These are phyloP conservation scores for Capronia coronata DNA, from an alignment of 2,329 filamentous ascomycete species.

Conservation along the genomic window DNA sequence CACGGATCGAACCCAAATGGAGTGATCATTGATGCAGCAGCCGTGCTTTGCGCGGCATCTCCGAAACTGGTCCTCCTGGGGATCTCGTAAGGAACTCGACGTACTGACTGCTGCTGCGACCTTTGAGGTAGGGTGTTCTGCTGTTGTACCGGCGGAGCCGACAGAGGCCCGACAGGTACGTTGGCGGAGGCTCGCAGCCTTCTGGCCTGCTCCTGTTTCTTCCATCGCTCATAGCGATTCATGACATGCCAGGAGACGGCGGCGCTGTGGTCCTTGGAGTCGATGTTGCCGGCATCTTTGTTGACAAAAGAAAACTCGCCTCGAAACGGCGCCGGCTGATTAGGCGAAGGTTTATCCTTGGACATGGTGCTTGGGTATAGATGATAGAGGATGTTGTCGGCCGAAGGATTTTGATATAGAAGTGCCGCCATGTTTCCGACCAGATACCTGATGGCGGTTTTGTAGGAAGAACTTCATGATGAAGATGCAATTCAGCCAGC, in stretches of 20 bases:
- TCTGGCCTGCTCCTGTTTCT: conserved; percentile 27
- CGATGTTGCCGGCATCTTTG: conserved; percentile 28
- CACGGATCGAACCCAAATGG: conserved; percentile 23
- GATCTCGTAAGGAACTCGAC: conserved; percentile 12
- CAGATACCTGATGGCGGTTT: conserved; percentile 7
- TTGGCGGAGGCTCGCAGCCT: conserved; percentile 23
- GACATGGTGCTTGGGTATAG: conserved; percentile 15
- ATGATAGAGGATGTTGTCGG: conserved; percentile 4
- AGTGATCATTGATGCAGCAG: conserved; percentile 2
- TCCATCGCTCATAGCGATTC: conserved; percentile 28
- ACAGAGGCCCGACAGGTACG: conserved; percentile 21
- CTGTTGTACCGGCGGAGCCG: conserved; percentile 11
- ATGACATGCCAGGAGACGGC: conserved; percentile 28
- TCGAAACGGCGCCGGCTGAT: conserved; percentile 23
- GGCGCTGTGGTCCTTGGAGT: conserved; percentile 27
- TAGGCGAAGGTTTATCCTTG: conserved; percentile 17
- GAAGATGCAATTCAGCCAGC: conserved; percentile 7
- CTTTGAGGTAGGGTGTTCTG: background rate
- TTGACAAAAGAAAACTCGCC: conserved; percentile 29
- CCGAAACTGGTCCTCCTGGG: conserved; percentile 11
- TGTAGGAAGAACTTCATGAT: conserved; percentile 12
- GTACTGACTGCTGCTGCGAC: conserved; percentile 14
- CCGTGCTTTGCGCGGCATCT: conserved; percentile 6
- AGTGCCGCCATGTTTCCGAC: conserved; percentile 14
- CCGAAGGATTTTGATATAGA: conserved; percentile 8